A percentile compares a stretch with the other conserved stretches of the same genome.
These are phyloP conservation scores for Aureobasidium sp. DNA, from an alignment of 2,329 filamentous ascomycete genomes.

Conservation along the genomic window DNA sequence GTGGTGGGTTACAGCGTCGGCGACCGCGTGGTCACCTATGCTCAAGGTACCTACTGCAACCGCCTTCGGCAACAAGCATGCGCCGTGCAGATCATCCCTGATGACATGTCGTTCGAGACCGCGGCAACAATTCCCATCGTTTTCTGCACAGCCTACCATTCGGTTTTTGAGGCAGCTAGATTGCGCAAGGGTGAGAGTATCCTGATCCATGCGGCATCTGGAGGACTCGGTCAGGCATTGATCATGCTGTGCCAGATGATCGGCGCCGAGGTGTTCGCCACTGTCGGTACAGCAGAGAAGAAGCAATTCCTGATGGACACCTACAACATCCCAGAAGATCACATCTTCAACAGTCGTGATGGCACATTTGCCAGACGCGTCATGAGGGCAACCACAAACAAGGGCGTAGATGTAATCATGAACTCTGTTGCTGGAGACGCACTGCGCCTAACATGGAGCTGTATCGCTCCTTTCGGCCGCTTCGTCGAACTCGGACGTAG, in stretches of 20 bases:
- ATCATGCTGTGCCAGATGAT: constrained; percentile 24
- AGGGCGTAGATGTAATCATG: constrained; percentile 33
- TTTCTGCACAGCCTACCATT: constrained; percentile 24
- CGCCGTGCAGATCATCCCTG: constrained; percentile 14
- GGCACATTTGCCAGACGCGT: constrained; percentile 25
- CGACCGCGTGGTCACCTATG: not conserved
- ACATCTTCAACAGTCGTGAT: constrained; percentile 30
- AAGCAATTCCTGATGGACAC: constrained; percentile 22
- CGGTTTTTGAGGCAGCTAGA: constrained; percentile 27
- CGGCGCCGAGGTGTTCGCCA: constrained; percentile 28
- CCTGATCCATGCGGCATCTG: constrained; percentile 30
- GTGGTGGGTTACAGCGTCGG: not conserved
- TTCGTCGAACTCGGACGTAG: constrained; percentile 29
- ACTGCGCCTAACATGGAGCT: constrained; percentile 24
- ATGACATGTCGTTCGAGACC: constrained; percentile 20
- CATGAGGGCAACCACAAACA: constrained; percentile 23
- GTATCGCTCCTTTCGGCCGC: constrained; percentile 27
- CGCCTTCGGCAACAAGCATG: not conserved
- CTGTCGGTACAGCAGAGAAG: constrained; percentile 27
- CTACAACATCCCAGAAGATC: constrained; percentile 26
- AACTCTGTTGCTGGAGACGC: constrained; percentile 27
- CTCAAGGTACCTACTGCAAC: not conserved
- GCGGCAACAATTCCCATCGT: constrained; percentile 22
- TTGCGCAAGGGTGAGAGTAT: constrained; percentile 30
- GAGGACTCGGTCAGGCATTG: constrained; percentile 28